Evolutionary conservation across 176 grass and related monocot species (phyloP), one percentile per base, ranked within the genome.

Genomic region (Cocos nucifera): DNA sequence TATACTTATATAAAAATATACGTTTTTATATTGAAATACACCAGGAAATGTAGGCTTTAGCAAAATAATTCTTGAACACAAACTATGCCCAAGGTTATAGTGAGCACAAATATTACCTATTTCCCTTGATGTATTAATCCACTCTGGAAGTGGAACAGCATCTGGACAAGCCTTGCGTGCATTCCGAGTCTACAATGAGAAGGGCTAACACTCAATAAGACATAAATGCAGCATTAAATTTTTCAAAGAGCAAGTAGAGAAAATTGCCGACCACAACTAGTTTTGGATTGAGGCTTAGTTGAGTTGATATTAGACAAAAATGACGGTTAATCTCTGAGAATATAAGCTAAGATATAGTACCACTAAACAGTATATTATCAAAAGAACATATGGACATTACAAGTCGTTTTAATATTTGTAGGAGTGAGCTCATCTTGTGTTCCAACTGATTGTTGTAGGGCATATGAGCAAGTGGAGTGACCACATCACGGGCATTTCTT

Each of bases 81-180:
- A 44, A 44, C 14, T 44, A 30, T 30, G 28, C 28, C 28, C 28
- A 30, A 30, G 28, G 5, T 30, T 30, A 16, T 15, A 8, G 19
- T 17, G 8, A 67, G 23, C 25, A 62, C 56, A 50, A 6, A 78
- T 4, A 57, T 72, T 77, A 97, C 93, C 93, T 69, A 83, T 85
- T 65, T 85, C 84, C 72, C 78, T 97, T 59, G 87, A 78, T 60
- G 88, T 69, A 18, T 67, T 65, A 66, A 97, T 65, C 93, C 93
- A 97, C 54, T 88, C 71, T 64, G 93, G 93, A 85, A 92, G 79
- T 53, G 84, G 51, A 78, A 97, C 66, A 17, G 23, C 66, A 72
- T 78, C 67, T 48, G 93, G 93, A 86, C 93, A 97, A 77, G 93
- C 87, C 72, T 97, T 97, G 66, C 88, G 86, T 79, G 93, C 87